Percentiles rank a stretch among this genome's conserved stretches.
phyloP scores from a whole-genome alignment of 2,329 filamentous ascomycete species.

The Clonostachys chloroleuca region DNA sequence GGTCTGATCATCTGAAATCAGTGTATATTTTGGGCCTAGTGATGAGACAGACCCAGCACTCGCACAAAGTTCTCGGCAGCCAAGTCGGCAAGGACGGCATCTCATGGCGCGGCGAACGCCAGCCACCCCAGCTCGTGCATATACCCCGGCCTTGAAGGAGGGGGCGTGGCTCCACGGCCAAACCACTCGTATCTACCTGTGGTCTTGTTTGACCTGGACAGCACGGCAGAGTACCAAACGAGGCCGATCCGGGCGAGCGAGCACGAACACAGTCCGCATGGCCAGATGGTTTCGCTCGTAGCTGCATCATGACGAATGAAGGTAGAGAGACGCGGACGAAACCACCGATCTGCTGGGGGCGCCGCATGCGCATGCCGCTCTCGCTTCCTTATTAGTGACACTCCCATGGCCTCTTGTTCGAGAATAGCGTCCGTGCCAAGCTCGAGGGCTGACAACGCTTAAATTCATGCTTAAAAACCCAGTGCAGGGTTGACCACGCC shows the following conservation, averaged over 20 bases:
- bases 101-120: conserved; percentile 18
- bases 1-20: too few relatives aligned
- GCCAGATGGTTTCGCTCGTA: background rate
- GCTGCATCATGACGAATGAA: background rate
- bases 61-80: conserved; percentile 8
- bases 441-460: conserved; percentile 40
- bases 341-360: background rate
- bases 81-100: conserved; percentile 34
- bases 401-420: background rate
- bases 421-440: conserved; percentile 27
- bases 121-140: conserved; percentile 4
- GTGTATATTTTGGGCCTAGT: too few relatives aligned
- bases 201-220: background rate
- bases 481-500: conserved; percentile 1
- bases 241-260: background rate
- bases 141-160: conserved; percentile 12
- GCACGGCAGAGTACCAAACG: background rate
- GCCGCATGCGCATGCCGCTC: background rate
- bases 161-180: background rate
- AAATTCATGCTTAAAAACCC: conserved; percentile 43
- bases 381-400: background rate
- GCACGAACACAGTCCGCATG: background rate
- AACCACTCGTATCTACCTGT: background rate
- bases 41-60: too few relatives aligned
- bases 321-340: background rate